Evolutionary conservation across 495 filamentous ascomycete species (phyloP), one percentile per base, ranked within the genome.

Genomic region (Xylaria sp.): DNA sequence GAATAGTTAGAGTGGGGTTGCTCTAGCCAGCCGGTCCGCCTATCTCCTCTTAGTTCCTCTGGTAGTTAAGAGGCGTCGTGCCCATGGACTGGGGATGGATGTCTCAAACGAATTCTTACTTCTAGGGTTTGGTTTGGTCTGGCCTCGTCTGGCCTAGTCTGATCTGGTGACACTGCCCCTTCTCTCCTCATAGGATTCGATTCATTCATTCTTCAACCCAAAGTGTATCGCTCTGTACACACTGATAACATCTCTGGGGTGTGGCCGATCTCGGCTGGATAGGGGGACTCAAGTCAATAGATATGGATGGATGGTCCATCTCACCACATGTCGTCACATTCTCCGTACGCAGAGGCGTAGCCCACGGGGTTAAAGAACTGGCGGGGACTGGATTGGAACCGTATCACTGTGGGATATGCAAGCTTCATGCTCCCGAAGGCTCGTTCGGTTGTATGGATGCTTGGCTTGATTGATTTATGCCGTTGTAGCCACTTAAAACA

Each of bases 1-100:
- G 68, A 52, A 52, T 53, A 19, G 59, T 37, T 19, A 26, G 59
- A 31, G 68, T 70, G 68, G 68, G 68, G 68, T 70, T 70, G 46
- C 21, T 55, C 64, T 55, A 29, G 64, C 64, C 64, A 66, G n/a
- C 19, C 40, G 48, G n/a, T 21, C 35, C n/a, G 64, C 46, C 64
- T 35, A 43, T 67, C 64, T 53, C 35, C 9, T 33, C 21, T 21
- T 29, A 11, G 31, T 37, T 37, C 21, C 31, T 40, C 7, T 15
- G 19, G 7, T 31, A 41, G 48, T 67, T 5, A n/a, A 53, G 64
- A 55, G 64, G 48, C 31, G 46, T 35, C 17, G 64, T 53, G 46
- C 52, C 40, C 62, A 50, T 37, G 24, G 5, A 21, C 26, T 1
- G 21, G 64, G 64, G 43, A 55, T 26, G 4, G 31, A 35, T 29